Conservation (phyloP, 257 asterid species). For the Solanum neorickii region DNA sequence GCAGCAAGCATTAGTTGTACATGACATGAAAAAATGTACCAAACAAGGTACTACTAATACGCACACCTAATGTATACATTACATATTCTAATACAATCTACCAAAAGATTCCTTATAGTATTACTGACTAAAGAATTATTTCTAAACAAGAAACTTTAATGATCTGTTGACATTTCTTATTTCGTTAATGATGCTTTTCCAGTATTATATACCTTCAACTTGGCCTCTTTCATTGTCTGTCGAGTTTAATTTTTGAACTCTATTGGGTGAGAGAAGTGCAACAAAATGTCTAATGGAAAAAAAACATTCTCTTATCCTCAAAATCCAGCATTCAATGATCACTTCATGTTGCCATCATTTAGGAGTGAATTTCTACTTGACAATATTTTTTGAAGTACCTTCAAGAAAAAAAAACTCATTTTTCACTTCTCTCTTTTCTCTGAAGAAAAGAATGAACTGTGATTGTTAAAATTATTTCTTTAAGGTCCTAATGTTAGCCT, state of each 20-base stretch:
- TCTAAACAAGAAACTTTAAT: too few relatives aligned
- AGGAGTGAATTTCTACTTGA: not conserved
- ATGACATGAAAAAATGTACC: too few relatives aligned
- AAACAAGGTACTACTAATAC: too few relatives aligned
- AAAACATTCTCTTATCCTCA: not conserved
- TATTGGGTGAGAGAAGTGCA: not conserved
- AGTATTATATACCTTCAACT: not conserved
- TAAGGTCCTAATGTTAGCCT: conserved; percentile 23
- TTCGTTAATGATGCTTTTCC: not conserved
- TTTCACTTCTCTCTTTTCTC: not conserved
- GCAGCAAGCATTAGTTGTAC: too few relatives aligned
- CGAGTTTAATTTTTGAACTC: not conserved
- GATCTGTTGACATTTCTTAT: not conserved
- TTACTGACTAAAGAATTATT: too few relatives aligned
- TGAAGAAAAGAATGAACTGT: too few relatives aligned
- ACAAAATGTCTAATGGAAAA: not conserved
- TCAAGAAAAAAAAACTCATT: not conserved
- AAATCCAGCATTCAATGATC: not conserved
- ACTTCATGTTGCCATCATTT: not conserved
- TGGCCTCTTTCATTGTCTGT: not conserved
- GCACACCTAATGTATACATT: too few relatives aligned
- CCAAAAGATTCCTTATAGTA: too few relatives aligned
- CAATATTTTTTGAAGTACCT: not conserved
- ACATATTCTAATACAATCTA: too few relatives aligned
- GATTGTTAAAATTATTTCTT: too few relatives aligned